Evolutionary conservation across 1,139 yeast genomes (phyloP).

Genomic region (Suhomyces bokatorum): DNA sequence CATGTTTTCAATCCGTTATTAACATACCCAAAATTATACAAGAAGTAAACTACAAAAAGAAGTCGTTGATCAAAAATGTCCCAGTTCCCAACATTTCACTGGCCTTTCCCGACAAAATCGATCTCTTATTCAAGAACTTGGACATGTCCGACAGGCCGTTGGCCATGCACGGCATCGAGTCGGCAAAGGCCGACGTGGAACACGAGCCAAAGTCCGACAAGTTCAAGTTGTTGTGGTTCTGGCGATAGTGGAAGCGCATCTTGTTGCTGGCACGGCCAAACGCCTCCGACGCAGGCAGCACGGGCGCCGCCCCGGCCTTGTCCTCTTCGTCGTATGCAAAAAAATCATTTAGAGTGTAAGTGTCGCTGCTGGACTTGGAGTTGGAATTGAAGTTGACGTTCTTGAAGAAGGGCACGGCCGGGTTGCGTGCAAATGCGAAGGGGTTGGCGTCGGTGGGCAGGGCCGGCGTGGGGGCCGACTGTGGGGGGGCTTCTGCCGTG

Average conservation of each 20-base stretch:
- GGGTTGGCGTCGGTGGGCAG: slow-evolving; percentile 13
- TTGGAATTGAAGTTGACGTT: slow-evolving; percentile 41
- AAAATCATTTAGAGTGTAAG: slow-evolving; percentile 42
- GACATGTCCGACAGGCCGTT: slow-evolving; percentile 24
- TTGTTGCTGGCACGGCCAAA: slow-evolving; percentile 19
- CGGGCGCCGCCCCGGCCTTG: neutral
- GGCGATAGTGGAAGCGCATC: slow-evolving; percentile 47
- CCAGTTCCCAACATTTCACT: slow-evolving; percentile 58
- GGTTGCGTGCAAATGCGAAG: slow-evolving; percentile 9
- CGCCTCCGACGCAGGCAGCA: slow-evolving; percentile 3
- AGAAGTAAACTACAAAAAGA: slow-evolving; percentile 32
- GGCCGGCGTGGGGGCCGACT: slow-evolving; percentile 8
- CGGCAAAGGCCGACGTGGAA: slow-evolving; percentile 7
- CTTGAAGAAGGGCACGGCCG: slow-evolving; percentile 40
- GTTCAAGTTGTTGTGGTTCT: slow-evolving; percentile 44
- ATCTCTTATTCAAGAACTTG: slow-evolving; percentile 44
- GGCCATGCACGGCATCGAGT: slow-evolving; percentile 4
- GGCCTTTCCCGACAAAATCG: slow-evolving; percentile 51
- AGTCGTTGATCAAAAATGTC: slow-evolving; percentile 49
- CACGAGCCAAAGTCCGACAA: slow-evolving; percentile 20
- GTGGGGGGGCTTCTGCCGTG: slow-evolving; percentile 19
- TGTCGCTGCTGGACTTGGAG: slow-evolving; percentile 22
- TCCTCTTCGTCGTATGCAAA: slow-evolving; percentile 22
- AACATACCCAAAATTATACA: slow-evolving; percentile 5
- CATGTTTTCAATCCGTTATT: slow-evolving; percentile 1